A percentile compares a stretch with the other conserved stretches of the same genome.
phyloP scores from a whole-genome alignment of 2,329 filamentous ascomycete genomes.

The Fusarium decemcellulare region DNA sequence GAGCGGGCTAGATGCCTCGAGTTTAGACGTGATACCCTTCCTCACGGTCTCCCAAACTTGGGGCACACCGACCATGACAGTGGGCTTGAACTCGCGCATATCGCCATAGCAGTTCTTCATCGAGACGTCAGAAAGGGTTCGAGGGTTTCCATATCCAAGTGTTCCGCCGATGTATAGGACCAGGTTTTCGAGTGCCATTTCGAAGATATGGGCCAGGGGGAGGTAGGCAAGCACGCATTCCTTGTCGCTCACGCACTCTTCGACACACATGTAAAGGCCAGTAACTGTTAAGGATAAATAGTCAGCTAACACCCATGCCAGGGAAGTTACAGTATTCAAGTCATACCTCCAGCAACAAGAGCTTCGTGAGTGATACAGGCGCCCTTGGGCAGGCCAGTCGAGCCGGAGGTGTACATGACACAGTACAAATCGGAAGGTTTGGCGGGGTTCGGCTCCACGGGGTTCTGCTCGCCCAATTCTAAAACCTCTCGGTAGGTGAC shows the following conservation, averaged over 20 bases:
- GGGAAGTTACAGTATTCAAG: slow-evolving; percentile 44
- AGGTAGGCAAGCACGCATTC: slow-evolving; percentile 92
- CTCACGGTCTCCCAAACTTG: slow-evolving; percentile 98
- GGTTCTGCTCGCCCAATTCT: slow-evolving; percentile 75
- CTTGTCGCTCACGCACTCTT: slow-evolving; percentile 80
- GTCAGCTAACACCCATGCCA: slow-evolving; percentile 32
- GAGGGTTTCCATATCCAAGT: slow-evolving; percentile 92
- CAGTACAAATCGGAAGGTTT: slow-evolving; percentile 85
- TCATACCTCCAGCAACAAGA: slow-evolving; percentile 78
- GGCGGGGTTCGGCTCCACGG: slow-evolving; percentile 79
- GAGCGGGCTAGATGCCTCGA: slow-evolving; percentile 79
- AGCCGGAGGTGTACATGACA: slow-evolving; percentile 89
- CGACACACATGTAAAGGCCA: slow-evolving; percentile 84
- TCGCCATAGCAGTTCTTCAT: slow-evolving; percentile 94
- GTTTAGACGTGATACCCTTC: slow-evolving; percentile 89
- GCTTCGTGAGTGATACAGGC: slow-evolving; percentile 86
- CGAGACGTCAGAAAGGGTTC: slow-evolving; percentile 88
- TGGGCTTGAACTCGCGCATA: slow-evolving; percentile 91
- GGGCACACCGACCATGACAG: slow-evolving; percentile 92
- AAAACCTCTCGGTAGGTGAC: slow-evolving; percentile 69
- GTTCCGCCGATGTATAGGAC: slow-evolving; percentile 91
- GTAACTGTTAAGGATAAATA: slow-evolving; percentile 67
- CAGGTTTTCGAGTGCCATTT: slow-evolving; percentile 95
- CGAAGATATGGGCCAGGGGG: slow-evolving; percentile 94
- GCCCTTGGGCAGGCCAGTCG: slow-evolving; percentile 91